Percentiles rank a stretch among this genome's conserved stretches.
Conservation (phyloP, 1,139 yeast species). For the Hansenula anomala region DNA sequence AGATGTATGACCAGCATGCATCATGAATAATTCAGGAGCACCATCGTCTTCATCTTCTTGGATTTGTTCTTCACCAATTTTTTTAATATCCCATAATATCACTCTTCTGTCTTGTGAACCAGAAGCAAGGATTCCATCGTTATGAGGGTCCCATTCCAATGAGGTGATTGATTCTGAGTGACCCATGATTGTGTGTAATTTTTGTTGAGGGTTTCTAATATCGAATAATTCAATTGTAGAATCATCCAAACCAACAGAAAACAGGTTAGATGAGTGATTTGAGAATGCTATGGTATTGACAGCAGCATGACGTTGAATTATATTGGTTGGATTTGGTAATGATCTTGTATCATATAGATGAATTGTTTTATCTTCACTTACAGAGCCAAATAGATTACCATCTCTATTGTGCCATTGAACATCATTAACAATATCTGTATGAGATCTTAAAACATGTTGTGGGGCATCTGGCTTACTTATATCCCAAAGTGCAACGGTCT, state of each 20-base stretch:
- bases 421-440: slow-evolving; percentile 64
- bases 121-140: slow-evolving; percentile 68
- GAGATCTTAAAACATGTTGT: slow-evolving; percentile 28
- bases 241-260: slow-evolving; percentile 67
- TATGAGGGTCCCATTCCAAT: slow-evolving; percentile 66
- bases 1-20: slow-evolving; percentile 85
- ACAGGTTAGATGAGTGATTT: slow-evolving; percentile 49
- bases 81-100: slow-evolving; percentile 68
- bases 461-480: slow-evolving; percentile 26
- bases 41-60: slow-evolving; percentile 81
- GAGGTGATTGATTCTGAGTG: slow-evolving; percentile 67
- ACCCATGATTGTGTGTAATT: slow-evolving; percentile 70
- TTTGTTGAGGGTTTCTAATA: slow-evolving; percentile 39
- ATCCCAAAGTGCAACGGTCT: slow-evolving; percentile 56
- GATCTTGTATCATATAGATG: slow-evolving; percentile 63
- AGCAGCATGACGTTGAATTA: slow-evolving; percentile 30
- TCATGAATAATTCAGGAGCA: slow-evolving; percentile 75
- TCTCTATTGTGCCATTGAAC: slow-evolving; percentile 63
- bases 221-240: slow-evolving; percentile 63
- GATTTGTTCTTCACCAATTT: slow-evolving; percentile 74
- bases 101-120: slow-evolving; percentile 70
- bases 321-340: slow-evolving; percentile 25
- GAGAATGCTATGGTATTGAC: slow-evolving; percentile 66
- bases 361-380: slow-evolving; percentile 66
- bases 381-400: slow-evolving; percentile 54